Conservation (phyloP, 768 basidiomycete genomes). For the Suillus discolor region DNA sequence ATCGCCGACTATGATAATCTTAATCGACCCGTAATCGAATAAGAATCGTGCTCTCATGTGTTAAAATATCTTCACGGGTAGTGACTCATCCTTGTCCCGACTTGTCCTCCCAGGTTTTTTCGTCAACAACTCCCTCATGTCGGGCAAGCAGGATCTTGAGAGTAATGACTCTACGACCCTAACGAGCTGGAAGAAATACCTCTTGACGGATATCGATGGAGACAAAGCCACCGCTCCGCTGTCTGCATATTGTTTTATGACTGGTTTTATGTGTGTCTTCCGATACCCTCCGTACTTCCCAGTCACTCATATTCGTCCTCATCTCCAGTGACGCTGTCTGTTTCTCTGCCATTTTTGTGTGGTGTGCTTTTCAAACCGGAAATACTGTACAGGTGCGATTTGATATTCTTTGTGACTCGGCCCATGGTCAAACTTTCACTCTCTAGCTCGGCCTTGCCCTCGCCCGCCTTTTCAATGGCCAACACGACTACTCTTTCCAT, state of each 20-base stretch:
- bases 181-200: slow-evolving; percentile 13
- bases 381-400: slow-evolving; percentile 62
- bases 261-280: slow-evolving; percentile 62
- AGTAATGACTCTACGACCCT: slow-evolving; percentile 31
- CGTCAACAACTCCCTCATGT: slow-evolving; percentile 60
- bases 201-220: slow-evolving; percentile 30
- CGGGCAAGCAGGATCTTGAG: slow-evolving; percentile 44
- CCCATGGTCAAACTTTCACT: background rate
- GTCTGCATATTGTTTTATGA: slow-evolving; percentile 72
- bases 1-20: background rate
- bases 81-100: slow-evolving; percentile 53
- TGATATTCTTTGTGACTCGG: slow-evolving; percentile 7
- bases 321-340: slow-evolving; percentile 58
- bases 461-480: slow-evolving; percentile 67
- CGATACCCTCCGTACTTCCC: slow-evolving; percentile 2
- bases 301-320: background rate
- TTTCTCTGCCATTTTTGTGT: slow-evolving; percentile 77
- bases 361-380: slow-evolving; percentile 82
- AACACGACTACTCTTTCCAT: slow-evolving; percentile 61
- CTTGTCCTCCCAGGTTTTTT: slow-evolving; percentile 75
- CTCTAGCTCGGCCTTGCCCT: slow-evolving; percentile 73
- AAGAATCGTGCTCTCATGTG: background rate
- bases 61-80: background rate
- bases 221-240: slow-evolving; percentile 48
- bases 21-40: background rate